Base-by-base conservation (phyloP, 345 rosid genomes). In the Hypericum perforatum region DNA sequence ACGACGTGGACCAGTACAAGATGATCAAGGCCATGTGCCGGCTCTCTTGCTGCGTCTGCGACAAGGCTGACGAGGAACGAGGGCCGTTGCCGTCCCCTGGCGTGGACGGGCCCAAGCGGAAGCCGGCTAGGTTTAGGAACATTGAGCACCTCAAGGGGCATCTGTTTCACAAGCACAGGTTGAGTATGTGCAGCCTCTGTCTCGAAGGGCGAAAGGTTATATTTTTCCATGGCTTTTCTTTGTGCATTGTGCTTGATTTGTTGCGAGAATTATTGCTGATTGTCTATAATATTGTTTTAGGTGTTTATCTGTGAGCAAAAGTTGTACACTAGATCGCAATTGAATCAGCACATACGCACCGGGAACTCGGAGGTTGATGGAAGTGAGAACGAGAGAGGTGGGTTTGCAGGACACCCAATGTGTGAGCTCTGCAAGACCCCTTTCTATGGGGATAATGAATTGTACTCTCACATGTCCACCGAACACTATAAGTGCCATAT, bases 1-100 rank as follows among this genome's bases (percentile, higher is more conserved):
- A 94, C 67, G 97, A 94, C 43, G 70, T 63, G 47, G 99, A 89
- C 59, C 95, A 94, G 41, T 94, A 94, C 71, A 84, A 70, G 76
- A 82, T 94, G 99, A 76, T 94, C 69, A 94, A 86, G 75, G 99
- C 94, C 8, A 94, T 89, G 99, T 94, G 99, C 68, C 84, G 81
- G 68, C 89, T 94, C 52, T 84, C 97, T 0, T 94, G 97, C 42
- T 79, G 80, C 64, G 82, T 69, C 11, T 94, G 99, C 56, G 98
- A 92, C 66, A 79, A 74, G 42, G 38, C 63, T 54, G 96, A 85
- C 59, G 80, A 73, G 51, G 80, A 83, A 57, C 15, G 71, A n/a
- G 74, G n/a, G n/a, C n/a, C n/a, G n/a, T n/a, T n/a, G n/a, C n/a
- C n/a, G n/a, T n/a, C n/a, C n/a, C n/a, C n/a, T n/a, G n/a, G 39